phyloP scores from a whole-genome alignment of 2,329 filamentous ascomycete species.

The Chrysoporthe cubensis region DNA sequence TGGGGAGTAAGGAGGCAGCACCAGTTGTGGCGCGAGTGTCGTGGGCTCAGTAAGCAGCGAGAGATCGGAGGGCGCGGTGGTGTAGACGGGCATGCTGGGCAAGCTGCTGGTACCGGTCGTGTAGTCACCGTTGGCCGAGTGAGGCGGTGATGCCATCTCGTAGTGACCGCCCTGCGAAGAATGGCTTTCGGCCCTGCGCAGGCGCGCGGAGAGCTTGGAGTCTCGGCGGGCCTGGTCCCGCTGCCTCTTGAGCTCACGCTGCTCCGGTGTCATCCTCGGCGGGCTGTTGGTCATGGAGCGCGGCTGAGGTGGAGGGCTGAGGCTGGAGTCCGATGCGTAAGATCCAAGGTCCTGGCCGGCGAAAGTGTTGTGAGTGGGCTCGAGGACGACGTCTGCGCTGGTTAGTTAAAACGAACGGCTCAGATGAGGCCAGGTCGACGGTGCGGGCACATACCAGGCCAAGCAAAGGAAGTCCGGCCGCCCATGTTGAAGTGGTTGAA shows the following conservation, averaged over 20 bases:
- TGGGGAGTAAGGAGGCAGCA: constrained; percentile 55
- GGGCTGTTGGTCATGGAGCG: constrained; percentile 63
- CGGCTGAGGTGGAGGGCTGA: constrained; percentile 54
- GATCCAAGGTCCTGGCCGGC: constrained; percentile 51
- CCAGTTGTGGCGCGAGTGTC: constrained; percentile 45
- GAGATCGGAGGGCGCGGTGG: constrained; percentile 54
- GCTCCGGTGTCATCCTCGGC: constrained; percentile 61
- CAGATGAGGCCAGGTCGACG: not conserved
- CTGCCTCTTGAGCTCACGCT: constrained; percentile 65
- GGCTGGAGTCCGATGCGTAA: constrained; percentile 56
- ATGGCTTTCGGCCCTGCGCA: constrained; percentile 53
- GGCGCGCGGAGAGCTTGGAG: constrained; percentile 56
- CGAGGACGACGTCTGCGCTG: constrained; percentile 35
- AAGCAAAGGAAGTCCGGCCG: constrained; percentile 53
- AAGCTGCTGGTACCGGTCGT: constrained; percentile 42
- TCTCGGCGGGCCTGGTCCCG: constrained; percentile 62
- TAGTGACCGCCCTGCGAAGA: constrained; percentile 32
- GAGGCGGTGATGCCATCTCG: constrained; percentile 46
- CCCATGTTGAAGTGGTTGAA: constrained; percentile 57
- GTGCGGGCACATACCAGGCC: constrained; percentile 47
- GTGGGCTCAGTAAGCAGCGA: constrained; percentile 56
- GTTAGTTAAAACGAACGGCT: constrained; percentile 18
- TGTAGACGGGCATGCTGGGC: constrained; percentile 56
- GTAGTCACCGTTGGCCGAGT: constrained; percentile 38
- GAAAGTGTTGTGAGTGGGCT: constrained; percentile 39